Base-by-base conservation (phyloP, 495 filamentous ascomycete species). In the Endocarpon pusillum region DNA sequence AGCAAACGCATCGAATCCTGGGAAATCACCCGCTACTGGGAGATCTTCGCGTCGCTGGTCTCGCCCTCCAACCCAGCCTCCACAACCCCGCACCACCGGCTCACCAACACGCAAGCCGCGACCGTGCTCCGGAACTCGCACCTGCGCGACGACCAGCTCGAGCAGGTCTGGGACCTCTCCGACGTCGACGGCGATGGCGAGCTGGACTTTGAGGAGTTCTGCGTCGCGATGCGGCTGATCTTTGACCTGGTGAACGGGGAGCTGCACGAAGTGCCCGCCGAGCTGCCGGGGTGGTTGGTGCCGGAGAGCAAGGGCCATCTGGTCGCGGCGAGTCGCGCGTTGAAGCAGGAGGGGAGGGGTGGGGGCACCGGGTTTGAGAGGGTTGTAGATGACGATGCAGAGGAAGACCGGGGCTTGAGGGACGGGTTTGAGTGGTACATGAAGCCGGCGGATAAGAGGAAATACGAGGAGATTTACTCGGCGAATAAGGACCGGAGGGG, bases 391-490 rank as follows among this genome's bases (percentile, higher is more conserved):
- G 66, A 69, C 37, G 66, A 71, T 27, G 80, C 86, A 40, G 77
- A 82, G 41, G 83, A 86, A 48, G 71, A 69, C 15, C 70, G 71
- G 3, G 83, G 89, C 4, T 58, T 97, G 35, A 92, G 89, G 51
- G 81, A 93, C 57, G 85, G 86, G 1, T 97, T 97, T 55, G 89
- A 97, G 54, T 97, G 89, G 89, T 97, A 97, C 57, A 96, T 97
- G 85, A 80, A 71, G 39, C 89, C 89, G 1, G 55, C 62, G 25
- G 85, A 96, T 52, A 87, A 83, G 57, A 47, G 72, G 35, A 93
- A 91, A 57, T 97, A 97, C 55, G 81, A 94, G 51, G 80, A 84
- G 31, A 96, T 97, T 51, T 97, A 94, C 55, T 77, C 70, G 38
- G 80, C 89, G 41, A 87, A 82, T 55, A 71, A 81, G 33, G 79